Conservation (phyloP, 768 basidiomycete species). For the Pleurotus salmoneostramineus region DNA sequence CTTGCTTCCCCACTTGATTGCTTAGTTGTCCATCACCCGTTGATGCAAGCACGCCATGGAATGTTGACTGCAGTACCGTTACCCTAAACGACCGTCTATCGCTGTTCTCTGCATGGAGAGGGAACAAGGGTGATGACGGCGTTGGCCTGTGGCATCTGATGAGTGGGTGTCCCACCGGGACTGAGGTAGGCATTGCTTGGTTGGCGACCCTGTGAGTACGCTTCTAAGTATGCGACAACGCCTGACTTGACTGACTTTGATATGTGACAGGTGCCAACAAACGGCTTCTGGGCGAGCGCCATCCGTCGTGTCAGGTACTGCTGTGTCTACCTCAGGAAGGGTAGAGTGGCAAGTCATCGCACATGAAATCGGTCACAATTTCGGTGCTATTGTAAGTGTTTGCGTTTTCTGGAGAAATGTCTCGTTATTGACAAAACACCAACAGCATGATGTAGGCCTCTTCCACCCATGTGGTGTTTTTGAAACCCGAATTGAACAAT, state of each 20-base stretch:
- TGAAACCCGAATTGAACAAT: not conserved
- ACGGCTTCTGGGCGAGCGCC: constrained; percentile 39
- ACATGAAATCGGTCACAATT: constrained; percentile 85
- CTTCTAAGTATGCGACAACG: not conserved
- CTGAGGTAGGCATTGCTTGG: constrained; percentile 87
- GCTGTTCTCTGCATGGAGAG: constrained; percentile 80
- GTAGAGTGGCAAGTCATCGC: constrained; percentile 83
- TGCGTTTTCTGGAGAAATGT: not conserved
- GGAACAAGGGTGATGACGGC: constrained; percentile 64
- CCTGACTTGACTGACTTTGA: not conserved
- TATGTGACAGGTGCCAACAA: constrained; percentile 47
- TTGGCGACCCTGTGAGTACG: constrained; percentile 66
- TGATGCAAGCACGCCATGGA: constrained; percentile 63
- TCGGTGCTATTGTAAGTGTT: constrained; percentile 77
- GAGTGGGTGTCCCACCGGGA: constrained; percentile 79
- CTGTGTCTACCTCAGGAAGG: constrained; percentile 71
- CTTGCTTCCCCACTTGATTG: not conserved
- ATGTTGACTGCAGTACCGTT: constrained; percentile 58
- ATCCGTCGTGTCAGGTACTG: constrained; percentile 71
- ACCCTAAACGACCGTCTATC: constrained; percentile 71
- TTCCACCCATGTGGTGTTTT: not conserved
- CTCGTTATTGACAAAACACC: constrained; percentile 6
- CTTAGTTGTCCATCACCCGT: constrained; percentile 58
- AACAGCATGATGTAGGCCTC: constrained; percentile 53
- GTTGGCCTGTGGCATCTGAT: constrained; percentile 87